phyloP scores from a whole-genome alignment of 1,284 basidiomycete genomes.

The Peniophora sp. region DNA sequence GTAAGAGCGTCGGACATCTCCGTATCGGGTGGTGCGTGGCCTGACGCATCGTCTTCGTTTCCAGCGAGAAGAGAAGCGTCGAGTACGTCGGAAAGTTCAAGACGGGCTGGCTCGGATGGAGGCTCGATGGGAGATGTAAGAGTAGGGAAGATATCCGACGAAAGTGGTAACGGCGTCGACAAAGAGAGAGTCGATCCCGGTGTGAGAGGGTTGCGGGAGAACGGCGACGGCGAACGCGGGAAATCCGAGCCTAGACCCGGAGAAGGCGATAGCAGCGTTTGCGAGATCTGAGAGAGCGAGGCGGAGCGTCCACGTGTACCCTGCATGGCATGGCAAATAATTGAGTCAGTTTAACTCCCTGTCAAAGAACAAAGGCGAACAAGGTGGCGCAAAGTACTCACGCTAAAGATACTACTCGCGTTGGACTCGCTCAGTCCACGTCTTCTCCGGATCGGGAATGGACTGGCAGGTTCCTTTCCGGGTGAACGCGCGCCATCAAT shows the following conservation, averaged over 20 bases:
- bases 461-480: slow-evolving; percentile 47
- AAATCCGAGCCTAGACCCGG: slow-evolving; percentile 10
- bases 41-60: slow-evolving; percentile 46
- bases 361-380: background rate
- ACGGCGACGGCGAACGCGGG: slow-evolving; percentile 15
- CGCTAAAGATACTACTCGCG: slow-evolving; percentile 9
- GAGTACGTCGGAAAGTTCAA: slow-evolving; percentile 68
- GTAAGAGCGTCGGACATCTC: slow-evolving; percentile 10
- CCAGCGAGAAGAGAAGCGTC: slow-evolving; percentile 63
- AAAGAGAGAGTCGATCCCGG: slow-evolving; percentile 16
- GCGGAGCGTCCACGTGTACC: slow-evolving; percentile 23
- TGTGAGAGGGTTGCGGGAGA: slow-evolving; percentile 25
- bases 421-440: slow-evolving; percentile 12
- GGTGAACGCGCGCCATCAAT: slow-evolving; percentile 44
- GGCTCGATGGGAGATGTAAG: slow-evolving; percentile 24
- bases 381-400: slow-evolving; percentile 5
- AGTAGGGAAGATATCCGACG: too few relatives aligned
- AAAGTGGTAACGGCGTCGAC: too few relatives aligned
- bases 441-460: slow-evolving; percentile 37
- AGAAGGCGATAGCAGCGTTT: slow-evolving; percentile 5
- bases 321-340: too few relatives aligned
- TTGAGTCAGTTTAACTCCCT: slow-evolving; percentile 6
- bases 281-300: slow-evolving; percentile 14
- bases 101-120: slow-evolving; percentile 43
- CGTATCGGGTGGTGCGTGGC: slow-evolving; percentile 21